These are phyloP conservation scores for Linum tenue DNA, from an alignment of 345 rosid genomes.

Conservation along the genomic window DNA sequence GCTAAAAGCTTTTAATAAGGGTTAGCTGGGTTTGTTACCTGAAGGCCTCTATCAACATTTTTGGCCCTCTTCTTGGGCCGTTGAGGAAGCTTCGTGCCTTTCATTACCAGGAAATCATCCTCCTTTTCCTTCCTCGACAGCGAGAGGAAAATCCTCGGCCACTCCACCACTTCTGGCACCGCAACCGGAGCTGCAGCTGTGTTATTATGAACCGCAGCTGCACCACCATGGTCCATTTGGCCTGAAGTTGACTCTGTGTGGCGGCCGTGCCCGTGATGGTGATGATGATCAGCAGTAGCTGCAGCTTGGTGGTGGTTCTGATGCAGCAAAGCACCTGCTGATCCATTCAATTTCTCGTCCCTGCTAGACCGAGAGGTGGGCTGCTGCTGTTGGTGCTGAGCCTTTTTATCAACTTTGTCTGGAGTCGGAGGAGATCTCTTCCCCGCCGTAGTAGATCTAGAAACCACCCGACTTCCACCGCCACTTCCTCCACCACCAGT, in stretches of 20 bases:
- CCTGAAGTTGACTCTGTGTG: slow-evolving; percentile 7
- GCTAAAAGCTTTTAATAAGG: background rate
- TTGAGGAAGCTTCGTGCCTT: slow-evolving; percentile 64
- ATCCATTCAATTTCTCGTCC: slow-evolving; percentile 40
- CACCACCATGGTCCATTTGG: slow-evolving; percentile 22
- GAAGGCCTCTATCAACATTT: slow-evolving; percentile 52
- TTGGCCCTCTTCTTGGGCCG: slow-evolving; percentile 63
- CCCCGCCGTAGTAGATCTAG: slow-evolving; percentile 38
- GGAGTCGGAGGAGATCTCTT: slow-evolving; percentile 46
- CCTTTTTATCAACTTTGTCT: slow-evolving; percentile 40
- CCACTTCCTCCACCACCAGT: slow-evolving; percentile 7
- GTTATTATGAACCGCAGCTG: slow-evolving; percentile 5
- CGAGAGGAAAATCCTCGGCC: slow-evolving; percentile 49
- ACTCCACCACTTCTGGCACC: slow-evolving; percentile 28
- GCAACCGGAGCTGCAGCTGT: slow-evolving; percentile 5
- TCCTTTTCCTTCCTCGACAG: slow-evolving; percentile 60
- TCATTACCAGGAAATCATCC: slow-evolving; percentile 62
- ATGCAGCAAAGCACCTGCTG: background rate
- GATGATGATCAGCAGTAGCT: slow-evolving; percentile 6
- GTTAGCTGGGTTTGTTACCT: slow-evolving; percentile 26
- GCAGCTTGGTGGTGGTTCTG: slow-evolving; percentile 10
- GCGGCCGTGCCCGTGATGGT: slow-evolving; percentile 3
- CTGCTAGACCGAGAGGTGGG: slow-evolving; percentile 15
- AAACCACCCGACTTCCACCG: slow-evolving; percentile 22
- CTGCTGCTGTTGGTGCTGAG: background rate